phyloP scores from a whole-genome alignment of 2,329 filamentous ascomycete species.

The Colletotrichum sp. region DNA sequence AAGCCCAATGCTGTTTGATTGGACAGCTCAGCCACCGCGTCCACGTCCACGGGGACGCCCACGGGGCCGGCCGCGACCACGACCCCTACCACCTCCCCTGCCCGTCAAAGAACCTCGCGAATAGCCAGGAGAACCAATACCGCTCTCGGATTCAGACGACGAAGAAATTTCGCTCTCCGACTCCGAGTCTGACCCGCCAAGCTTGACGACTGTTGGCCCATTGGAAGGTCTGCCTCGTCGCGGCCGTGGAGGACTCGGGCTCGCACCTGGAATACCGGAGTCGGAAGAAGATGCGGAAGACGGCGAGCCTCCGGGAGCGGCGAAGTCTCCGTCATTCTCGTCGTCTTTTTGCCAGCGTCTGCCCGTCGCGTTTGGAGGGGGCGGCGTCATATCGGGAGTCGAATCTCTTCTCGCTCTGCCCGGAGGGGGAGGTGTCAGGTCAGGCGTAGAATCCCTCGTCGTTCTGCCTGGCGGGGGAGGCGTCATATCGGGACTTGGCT shows the following conservation, averaged over 20 bases:
- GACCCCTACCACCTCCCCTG: conserved; percentile 4
- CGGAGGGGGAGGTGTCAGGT: background rate
- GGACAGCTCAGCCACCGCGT: background rate
- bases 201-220: conserved; percentile 14
- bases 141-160: conserved; percentile 10
- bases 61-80: background rate
- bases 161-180: conserved; percentile 15
- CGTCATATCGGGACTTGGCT: background rate
- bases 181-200: conserved; percentile 14
- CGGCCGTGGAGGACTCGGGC: background rate
- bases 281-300: conserved; percentile 5
- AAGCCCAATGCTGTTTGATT: background rate
- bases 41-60: background rate
- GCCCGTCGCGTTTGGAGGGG: background rate
- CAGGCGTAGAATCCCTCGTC: background rate
- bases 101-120: background rate
- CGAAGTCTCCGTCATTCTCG: background rate
- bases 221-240: background rate
- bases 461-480: background rate
- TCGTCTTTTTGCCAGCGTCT: background rate
- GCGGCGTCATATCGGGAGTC: conserved; percentile 5
- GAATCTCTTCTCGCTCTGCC: background rate
- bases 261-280: conserved; percentile 8
- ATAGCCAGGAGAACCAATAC: background rate
- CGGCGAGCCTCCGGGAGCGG: background rate